phyloP scores from a whole-genome alignment of 345 rosid species.

The Linum lewisii region DNA sequence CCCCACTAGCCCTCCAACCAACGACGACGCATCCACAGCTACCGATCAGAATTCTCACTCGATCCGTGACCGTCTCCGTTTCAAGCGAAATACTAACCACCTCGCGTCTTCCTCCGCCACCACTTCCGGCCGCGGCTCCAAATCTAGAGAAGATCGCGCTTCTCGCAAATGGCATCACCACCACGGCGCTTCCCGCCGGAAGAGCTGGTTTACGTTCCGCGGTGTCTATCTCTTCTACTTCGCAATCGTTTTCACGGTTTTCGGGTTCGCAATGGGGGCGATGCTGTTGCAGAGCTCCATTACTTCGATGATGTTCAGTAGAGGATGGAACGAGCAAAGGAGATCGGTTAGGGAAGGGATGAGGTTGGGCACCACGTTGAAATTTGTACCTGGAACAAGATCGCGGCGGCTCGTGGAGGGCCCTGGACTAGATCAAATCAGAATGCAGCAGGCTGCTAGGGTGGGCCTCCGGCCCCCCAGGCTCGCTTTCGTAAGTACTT shows the following conservation, averaged over 20 bases:
- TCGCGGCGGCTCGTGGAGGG: constrained; percentile 30
- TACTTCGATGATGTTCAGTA: constrained; percentile 37
- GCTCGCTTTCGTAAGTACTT: constrained; percentile 72
- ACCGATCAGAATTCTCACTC: constrained; percentile 28
- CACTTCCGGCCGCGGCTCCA: constrained; percentile 27
- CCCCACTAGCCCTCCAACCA: constrained; percentile 12
- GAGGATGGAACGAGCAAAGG: constrained; percentile 34
- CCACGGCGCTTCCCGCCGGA: constrained; percentile 35
- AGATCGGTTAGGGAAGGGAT: constrained; percentile 32
- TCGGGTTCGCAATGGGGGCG: constrained; percentile 66
- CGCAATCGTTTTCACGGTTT: constrained; percentile 44
- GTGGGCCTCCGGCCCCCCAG: constrained; percentile 75
- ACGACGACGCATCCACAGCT: constrained; percentile 10
- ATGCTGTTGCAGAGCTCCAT: constrained; percentile 76
- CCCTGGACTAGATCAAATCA: constrained; percentile 43
- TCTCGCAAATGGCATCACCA: constrained; percentile 25
- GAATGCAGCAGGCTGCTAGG: constrained; percentile 28
- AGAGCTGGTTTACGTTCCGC: constrained; percentile 49
- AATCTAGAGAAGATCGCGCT: constrained; percentile 32
- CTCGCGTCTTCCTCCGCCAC: background rate
- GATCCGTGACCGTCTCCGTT: constrained; percentile 58
- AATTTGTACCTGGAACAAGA: constrained; percentile 35
- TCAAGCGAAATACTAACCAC: constrained; percentile 42
- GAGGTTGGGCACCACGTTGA: constrained; percentile 54
- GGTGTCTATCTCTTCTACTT: constrained; percentile 57